Evolutionary conservation across 768 basidiomycete species (phyloP).

Genomic region (Lactifluus hygrophoroides): DNA sequence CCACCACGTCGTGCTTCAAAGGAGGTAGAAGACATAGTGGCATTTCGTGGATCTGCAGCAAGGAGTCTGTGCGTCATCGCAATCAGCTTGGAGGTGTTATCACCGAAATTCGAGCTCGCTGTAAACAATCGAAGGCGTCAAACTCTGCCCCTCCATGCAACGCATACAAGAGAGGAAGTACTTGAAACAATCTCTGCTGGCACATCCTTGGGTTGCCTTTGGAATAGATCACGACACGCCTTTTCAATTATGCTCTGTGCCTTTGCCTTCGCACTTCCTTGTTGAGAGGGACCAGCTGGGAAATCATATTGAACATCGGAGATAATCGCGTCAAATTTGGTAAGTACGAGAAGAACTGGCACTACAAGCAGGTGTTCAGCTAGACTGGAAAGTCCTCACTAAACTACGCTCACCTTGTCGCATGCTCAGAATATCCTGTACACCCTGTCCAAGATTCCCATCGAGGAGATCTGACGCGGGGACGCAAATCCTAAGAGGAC

Average conservation of each 20-base stretch:
- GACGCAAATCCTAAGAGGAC: background rate
- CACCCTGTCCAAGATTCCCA: background rate
- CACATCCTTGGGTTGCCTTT: background rate
- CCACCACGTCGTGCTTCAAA: background rate
- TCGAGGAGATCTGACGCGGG: background rate
- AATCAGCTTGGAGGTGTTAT: background rate
- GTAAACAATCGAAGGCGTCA: background rate
- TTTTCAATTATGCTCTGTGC: background rate
- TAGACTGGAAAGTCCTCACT: background rate
- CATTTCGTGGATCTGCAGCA: too few relatives aligned
- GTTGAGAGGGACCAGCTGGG: background rate
- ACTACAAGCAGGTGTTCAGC: background rate
- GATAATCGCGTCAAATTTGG: constrained; percentile 1
- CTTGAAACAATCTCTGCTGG: constrained; percentile 6
- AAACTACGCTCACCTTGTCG: background rate
- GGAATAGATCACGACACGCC: background rate
- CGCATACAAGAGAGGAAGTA: background rate
- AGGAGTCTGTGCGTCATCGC: background rate
- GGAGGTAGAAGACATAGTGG: background rate
- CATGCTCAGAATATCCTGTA: background rate
- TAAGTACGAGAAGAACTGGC: background rate
- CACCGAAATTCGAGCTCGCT: background rate
- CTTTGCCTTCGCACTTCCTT: background rate
- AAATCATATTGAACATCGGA: background rate
- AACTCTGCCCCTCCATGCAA: background rate